A percentile compares a stretch with the other conserved stretches of the same genome.
Evolutionary conservation across 2,329 filamentous ascomycete genomes (phyloP).

Genomic region (Coniosporium tulheliwenetii): DNA sequence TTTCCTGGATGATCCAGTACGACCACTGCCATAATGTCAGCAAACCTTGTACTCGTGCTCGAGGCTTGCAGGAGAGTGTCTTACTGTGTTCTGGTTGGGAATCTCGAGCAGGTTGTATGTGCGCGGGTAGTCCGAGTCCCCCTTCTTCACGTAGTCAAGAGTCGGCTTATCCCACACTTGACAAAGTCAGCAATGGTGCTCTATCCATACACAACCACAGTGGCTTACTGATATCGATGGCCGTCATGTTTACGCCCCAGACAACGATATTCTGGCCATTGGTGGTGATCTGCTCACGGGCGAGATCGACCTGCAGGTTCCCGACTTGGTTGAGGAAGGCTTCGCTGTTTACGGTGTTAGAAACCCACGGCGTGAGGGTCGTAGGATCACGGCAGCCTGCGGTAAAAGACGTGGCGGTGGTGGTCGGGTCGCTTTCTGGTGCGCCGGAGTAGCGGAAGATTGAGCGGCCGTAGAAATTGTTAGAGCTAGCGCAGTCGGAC

Average conservation of each 20-base stretch:
- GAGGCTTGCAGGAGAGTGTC: neutral
- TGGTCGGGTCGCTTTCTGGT: slow-evolving; percentile 7
- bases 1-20: slow-evolving; percentile 32
- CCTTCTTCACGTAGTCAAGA: slow-evolving; percentile 24
- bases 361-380: slow-evolving; percentile 13
- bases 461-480: slow-evolving; percentile 16
- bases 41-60: neutral
- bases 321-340: slow-evolving; percentile 16
- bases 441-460: slow-evolving; percentile 19
- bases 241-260: slow-evolving; percentile 23
- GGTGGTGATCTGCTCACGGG: slow-evolving; percentile 14
- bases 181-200: too few species aligned
- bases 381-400: slow-evolving; percentile 15
- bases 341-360: slow-evolving; percentile 19
- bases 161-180: slow-evolving; percentile 29
- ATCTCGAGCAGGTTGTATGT: slow-evolving; percentile 25
- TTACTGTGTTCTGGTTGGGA: slow-evolving; percentile 13
- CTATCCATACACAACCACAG: too few species aligned
- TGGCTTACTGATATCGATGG: slow-evolving; percentile 26
- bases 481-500: slow-evolving; percentile 17
- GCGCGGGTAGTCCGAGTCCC: slow-evolving; percentile 23
- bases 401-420: slow-evolving; percentile 8
- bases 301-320: slow-evolving; percentile 17
- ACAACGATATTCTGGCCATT: slow-evolving; percentile 22
- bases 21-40: slow-evolving; percentile 20